Evolutionary conservation across 176 grass and related monocot species (phyloP).

Genomic region (Paspalum notatum): DNA sequence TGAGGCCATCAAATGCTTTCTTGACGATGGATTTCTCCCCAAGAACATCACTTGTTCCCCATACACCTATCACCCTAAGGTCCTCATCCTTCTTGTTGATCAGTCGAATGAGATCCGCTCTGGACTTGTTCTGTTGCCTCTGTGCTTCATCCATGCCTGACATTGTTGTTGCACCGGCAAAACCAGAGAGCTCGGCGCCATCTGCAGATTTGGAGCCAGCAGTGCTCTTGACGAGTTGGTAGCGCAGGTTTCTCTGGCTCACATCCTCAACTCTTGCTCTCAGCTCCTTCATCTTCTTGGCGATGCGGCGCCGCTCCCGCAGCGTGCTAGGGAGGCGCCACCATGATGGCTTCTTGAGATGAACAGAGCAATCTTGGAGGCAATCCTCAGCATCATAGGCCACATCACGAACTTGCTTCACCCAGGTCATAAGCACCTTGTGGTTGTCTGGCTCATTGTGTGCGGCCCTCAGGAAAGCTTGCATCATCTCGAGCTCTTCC

Average conservation of each 20-base stretch:
- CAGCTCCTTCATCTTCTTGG: slow-evolving; percentile 22
- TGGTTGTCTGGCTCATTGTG: neutral
- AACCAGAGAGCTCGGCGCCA: neutral
- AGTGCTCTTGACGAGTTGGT: too few relatives aligned
- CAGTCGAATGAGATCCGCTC: neutral
- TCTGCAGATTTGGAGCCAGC: neutral
- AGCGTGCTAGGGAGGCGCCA: neutral
- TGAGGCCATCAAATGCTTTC: neutral
- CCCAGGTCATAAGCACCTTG: slow-evolving; percentile 1
- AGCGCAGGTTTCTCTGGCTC: too few relatives aligned
- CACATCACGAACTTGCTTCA: slow-evolving; percentile 9
- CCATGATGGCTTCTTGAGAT: neutral
- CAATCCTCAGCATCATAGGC: neutral
- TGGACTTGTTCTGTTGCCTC: neutral
- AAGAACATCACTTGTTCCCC: neutral
- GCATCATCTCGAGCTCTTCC: slow-evolving; percentile 23
- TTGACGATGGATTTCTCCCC: slow-evolving; percentile 9
- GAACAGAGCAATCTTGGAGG: neutral
- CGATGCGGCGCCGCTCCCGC: neutral
- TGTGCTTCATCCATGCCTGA: slow-evolving; percentile 4
- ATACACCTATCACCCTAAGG: slow-evolving; percentile 14
- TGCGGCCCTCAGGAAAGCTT: neutral
- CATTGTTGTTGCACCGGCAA: neutral
- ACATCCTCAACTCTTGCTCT: slow-evolving; percentile 24
- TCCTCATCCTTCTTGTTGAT: neutral